Conservation (phyloP, 306 rosid species). For the Abrus pulchellus region DNA sequence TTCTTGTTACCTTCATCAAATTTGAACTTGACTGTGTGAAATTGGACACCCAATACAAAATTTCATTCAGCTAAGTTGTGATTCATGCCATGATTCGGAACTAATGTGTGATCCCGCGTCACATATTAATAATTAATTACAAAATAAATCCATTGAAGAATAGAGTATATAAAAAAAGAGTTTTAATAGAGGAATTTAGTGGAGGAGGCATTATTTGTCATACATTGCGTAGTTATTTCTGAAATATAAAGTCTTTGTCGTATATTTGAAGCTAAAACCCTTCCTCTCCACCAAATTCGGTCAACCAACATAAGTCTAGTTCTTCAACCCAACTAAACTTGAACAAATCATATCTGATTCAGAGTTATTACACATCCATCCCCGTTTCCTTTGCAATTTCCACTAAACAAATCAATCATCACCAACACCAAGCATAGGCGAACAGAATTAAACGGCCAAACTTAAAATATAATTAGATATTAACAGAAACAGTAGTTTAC, state of each 20-base stretch:
- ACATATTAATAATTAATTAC: not conserved
- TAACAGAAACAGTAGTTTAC: conserved; percentile 58
- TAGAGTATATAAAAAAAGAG: not conserved
- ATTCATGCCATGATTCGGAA: conserved; percentile 31
- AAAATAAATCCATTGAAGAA: conserved; percentile 14
- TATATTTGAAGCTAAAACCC: conserved; percentile 39
- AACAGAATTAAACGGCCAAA: conserved; percentile 32
- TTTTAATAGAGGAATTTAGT: conserved; percentile 16
- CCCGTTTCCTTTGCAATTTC: conserved; percentile 36
- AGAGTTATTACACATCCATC: not conserved
- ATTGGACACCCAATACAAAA: conserved; percentile 28
- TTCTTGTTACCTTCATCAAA: conserved; percentile 34
- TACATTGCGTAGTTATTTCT: conserved; percentile 33
- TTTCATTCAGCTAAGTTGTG: conserved; percentile 36
- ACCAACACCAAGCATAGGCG: not conserved
- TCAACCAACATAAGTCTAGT: conserved; percentile 53
- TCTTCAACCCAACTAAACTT: conserved; percentile 47
- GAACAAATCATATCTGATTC: conserved; percentile 35
- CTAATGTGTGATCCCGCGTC: not conserved
- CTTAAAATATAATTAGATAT: conserved; percentile 3
- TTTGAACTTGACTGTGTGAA: conserved; percentile 23
- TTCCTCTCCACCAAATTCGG: conserved; percentile 49
- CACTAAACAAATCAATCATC: not conserved
- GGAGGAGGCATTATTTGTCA: conserved; percentile 46
- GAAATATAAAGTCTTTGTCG: conserved; percentile 37